phyloP scores from a whole-genome alignment of 441 rosid species.

The Manihot esculenta region DNA sequence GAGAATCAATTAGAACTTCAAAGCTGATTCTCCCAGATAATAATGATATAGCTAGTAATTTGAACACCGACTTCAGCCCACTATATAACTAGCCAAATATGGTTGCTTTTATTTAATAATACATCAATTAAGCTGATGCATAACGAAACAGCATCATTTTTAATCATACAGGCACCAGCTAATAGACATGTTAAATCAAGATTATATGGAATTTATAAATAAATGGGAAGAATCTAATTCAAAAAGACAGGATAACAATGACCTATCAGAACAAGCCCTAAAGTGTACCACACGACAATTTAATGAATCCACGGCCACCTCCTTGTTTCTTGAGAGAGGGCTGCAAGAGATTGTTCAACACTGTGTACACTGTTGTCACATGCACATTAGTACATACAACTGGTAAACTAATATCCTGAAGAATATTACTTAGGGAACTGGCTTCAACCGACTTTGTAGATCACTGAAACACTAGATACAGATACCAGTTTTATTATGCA shows the following conservation, averaged over 20 bases:
- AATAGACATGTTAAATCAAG: not conserved
- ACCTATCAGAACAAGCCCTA: not conserved
- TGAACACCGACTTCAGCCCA: not conserved
- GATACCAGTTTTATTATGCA: not conserved
- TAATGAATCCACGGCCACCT: not conserved
- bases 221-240: not conserved
- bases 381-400: not conserved
- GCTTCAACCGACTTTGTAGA: not conserved
- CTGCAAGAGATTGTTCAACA: not conserved
- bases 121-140: not conserved
- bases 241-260: not conserved
- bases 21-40: not conserved
- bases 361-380: not conserved
- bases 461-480: not conserved
- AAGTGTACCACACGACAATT: not conserved
- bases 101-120: not conserved
- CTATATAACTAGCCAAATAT: not conserved
- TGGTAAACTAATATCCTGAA: not conserved
- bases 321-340: too few relatives aligned
- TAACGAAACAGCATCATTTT: not conserved
- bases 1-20: not conserved
- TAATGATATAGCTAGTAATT: not conserved
- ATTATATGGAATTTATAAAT: not conserved
- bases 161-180: not conserved
- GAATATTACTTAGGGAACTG: not conserved